Evolutionary conservation across 1,284 basidiomycete species (phyloP), one percentile per base, ranked within the genome.

Genomic region (Papiliotrema nemorosa): DNA sequence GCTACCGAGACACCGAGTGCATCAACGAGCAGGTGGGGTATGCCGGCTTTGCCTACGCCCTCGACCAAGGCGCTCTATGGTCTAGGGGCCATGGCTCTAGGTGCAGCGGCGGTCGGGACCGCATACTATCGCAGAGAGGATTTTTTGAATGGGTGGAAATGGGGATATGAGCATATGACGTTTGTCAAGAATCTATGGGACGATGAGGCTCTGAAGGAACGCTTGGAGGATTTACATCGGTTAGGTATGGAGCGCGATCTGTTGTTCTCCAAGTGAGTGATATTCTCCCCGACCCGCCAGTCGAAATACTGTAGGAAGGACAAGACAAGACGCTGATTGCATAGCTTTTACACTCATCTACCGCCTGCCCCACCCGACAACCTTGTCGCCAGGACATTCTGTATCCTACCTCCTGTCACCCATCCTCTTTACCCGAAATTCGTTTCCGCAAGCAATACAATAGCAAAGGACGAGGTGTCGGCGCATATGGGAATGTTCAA

Each of bases 401-500:
- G 86, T 40, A 78, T 89, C 21, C 77, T 90, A 2, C 89, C 89
- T 0, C 77, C 80, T 44, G 69, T 76, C 14, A 75, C 77, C 21
- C 79, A 83, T 14, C 78, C 77, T 2, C 70, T 80, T 21, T 78
- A 77, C 33, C 60, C 77, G 3, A 78, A 82, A 61, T 91, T 88
- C 67, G 55, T 79, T 14, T 79, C 82, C 21, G 80, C 82, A 2
- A 76, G 76, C 26, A 93, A 92, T 60, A 80, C 76, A 2, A 66
- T 84, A 25, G 87, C 86, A 0, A 61, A 78, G 18, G 88, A 94
- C 67, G 91, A 96, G 72, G 77, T 94, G 18, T 79, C 86, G 54
- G 92, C 90, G 12, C 92, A 97, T 66, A 88, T 84, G 40, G 84
- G 84, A 36, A 94, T 97, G 86, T 97, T 97, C 72, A 81, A 82